Base-by-base conservation (phyloP, 1,284 basidiomycete species). In the Ceratobasidium sp. region DNA sequence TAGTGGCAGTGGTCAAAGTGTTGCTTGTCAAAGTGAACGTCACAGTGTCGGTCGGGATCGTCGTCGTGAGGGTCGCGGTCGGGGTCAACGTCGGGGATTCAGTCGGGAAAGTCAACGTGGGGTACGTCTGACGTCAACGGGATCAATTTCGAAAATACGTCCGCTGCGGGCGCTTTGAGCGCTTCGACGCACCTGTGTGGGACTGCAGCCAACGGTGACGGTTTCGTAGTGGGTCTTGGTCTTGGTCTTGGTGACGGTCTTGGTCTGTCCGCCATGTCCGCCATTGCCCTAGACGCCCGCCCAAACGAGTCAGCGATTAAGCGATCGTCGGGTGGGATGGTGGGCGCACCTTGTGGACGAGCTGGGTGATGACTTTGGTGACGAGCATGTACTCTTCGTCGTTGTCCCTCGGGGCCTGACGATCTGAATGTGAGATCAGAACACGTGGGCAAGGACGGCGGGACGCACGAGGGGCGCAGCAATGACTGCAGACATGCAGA, bases 351-450 rank as follows among this genome's bases (percentile, higher is more conserved):
- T 71, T 71, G 68, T 48, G 54, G 22, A 59, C 54, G 2, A 71
- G 54, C 1, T 46, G 39, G 27, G 54, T 71, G 11, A 43, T 9
- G 8, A 29, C 24, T 41, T 46, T 71, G 41, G 68, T 71, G 39
- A 71, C 54, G 37, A 71, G 68, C 54, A 71, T 59, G 37, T 46
- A 71, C 27, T 71, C 68, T 0, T 71, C 68, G 37, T 71, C 68
- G 43, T 71, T 59, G 41, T 43, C 16, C 27, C 68, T 54, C 34
- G 56, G 37, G 27, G 24, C 54, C 68, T 71, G 22, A 31, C 1
- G 16, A 5, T 27, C 19, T 8, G 14, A 24, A n/a, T 8, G 3
- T 14, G 27, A 27, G 37, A 41, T 68, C 8, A 27, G 51, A 53
- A 9, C 34, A 19, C 41, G 29, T 11, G 31, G 14, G 14, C 16